Conservation (phyloP, 2,329 filamentous ascomycete species). For the Blumeria hordei region DNA sequence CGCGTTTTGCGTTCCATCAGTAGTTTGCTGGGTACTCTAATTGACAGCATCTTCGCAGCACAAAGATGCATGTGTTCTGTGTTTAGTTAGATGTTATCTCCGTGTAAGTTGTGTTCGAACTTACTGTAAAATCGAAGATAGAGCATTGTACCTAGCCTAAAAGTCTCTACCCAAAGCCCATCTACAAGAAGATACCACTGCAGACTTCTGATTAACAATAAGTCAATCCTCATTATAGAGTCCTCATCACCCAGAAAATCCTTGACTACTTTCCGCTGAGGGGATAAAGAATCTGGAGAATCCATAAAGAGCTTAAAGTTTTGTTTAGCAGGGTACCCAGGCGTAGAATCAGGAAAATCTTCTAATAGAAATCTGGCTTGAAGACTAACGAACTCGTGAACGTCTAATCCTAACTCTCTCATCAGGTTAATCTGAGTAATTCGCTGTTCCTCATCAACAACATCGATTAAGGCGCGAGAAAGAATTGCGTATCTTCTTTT, state of each 20-base stretch:
- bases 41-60: slow-evolving; percentile 28
- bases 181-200: slow-evolving; percentile 67
- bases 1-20: slow-evolving; percentile 15
- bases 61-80: slow-evolving; percentile 21
- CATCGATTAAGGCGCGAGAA: slow-evolving; percentile 50
- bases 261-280: slow-evolving; percentile 38
- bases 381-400: slow-evolving; percentile 45
- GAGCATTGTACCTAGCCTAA: slow-evolving; percentile 42
- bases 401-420: slow-evolving; percentile 47
- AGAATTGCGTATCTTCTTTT: slow-evolving; percentile 45
- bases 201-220: slow-evolving; percentile 49
- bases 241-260: slow-evolving; percentile 48
- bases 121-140: slow-evolving; percentile 68
- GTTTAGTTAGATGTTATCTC: slow-evolving; percentile 6
- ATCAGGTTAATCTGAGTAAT: slow-evolving; percentile 49
- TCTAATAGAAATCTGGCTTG: slow-evolving; percentile 33
- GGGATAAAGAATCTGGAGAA: slow-evolving; percentile 19
- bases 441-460: slow-evolving; percentile 41
- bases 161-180: slow-evolving; percentile 46
- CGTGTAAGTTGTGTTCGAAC: slow-evolving; percentile 16
- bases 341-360: slow-evolving; percentile 16
- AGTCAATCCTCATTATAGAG: slow-evolving; percentile 36
- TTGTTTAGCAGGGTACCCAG: slow-evolving; percentile 19
- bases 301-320: slow-evolving; percentile 25
- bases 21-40: slow-evolving; percentile 24